Evolutionary conservation across 1,284 basidiomycete species (phyloP).

Genomic region (Ceratobasidium sp.): DNA sequence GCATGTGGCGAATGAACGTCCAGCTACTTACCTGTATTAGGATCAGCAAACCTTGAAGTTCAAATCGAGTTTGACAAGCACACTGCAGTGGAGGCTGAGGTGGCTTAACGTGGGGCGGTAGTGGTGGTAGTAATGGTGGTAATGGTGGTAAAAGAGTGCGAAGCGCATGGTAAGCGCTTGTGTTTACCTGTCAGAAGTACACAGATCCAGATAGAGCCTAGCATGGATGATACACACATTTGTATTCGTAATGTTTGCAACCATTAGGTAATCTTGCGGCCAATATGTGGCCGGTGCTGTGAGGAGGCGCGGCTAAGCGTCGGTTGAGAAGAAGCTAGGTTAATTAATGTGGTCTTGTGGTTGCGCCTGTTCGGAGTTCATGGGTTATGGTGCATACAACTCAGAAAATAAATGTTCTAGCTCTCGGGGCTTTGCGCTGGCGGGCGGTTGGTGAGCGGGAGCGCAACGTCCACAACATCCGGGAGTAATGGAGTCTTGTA

Average conservation of each 20-base stretch:
- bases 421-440: background rate
- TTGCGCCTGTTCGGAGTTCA: background rate
- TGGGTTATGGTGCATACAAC: background rate
- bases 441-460: background rate
- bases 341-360: background rate
- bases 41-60: too few species aligned
- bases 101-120: background rate
- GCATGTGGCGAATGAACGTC: background rate
- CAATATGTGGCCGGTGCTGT: background rate
- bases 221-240: background rate
- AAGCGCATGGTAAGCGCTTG: background rate
- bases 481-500: conserved; percentile 15
- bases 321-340: background rate
- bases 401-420: background rate
- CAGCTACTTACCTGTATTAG: background rate
- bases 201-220: background rate
- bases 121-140: background rate
- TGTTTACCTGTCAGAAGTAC: background rate
- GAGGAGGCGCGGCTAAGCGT: background rate
- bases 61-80: too few species aligned
- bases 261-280: background rate
- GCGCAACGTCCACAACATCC: conserved; percentile 1
- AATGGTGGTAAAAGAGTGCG: background rate
- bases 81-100: too few species aligned
- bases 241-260: background rate